Conservation (phyloP, 352 stramenopile genomes). For the Pythium apleroticum region DNA sequence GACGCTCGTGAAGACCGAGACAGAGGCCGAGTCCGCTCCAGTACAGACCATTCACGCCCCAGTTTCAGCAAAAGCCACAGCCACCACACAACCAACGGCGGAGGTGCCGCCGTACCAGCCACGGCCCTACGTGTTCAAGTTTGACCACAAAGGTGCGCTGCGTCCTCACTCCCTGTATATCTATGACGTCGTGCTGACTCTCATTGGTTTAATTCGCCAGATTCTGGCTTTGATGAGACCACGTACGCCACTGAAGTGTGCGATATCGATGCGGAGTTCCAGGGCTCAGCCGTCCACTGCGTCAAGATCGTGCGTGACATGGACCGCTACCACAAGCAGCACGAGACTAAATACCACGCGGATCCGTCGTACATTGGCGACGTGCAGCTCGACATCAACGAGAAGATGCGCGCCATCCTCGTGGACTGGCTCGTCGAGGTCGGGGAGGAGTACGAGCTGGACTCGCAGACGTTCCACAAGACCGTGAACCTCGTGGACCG, state of each 20-base stretch:
- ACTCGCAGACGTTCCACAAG: slow-evolving; percentile 83
- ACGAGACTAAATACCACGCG: slow-evolving; percentile 75
- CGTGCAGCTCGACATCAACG: slow-evolving; percentile 97
- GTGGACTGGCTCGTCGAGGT: slow-evolving; percentile 99
- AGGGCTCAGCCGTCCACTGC: slow-evolving; percentile 27
- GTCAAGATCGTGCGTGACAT: slow-evolving; percentile 64
- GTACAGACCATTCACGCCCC: not conserved
- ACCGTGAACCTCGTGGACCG: slow-evolving; percentile 85
- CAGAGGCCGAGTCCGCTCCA: slow-evolving; percentile 5
- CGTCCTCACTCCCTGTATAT: not conserved
- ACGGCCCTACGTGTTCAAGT: slow-evolving; percentile 56
- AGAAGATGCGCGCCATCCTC: slow-evolving; percentile 99
- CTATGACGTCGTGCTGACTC: not conserved
- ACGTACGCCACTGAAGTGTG: slow-evolving; percentile 49
- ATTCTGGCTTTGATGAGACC: slow-evolving; percentile 69
- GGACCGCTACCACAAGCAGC: slow-evolving; percentile 62
- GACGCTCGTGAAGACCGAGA: slow-evolving; percentile 19
- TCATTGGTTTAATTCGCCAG: slow-evolving; percentile 13
- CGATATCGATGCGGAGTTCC: slow-evolving; percentile 55
- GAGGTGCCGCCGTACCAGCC: slow-evolving; percentile 34
- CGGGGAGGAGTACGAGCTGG: slow-evolving; percentile 81
- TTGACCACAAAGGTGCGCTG: slow-evolving; percentile 41
- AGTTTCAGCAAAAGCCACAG: not conserved
- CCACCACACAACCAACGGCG: slow-evolving; percentile 2
- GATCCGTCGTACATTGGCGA: slow-evolving; percentile 61